Evolutionary conservation across 306 rosid species (phyloP), one percentile per base, ranked within the genome.

Genomic region (Trifolium subterraneum): DNA sequence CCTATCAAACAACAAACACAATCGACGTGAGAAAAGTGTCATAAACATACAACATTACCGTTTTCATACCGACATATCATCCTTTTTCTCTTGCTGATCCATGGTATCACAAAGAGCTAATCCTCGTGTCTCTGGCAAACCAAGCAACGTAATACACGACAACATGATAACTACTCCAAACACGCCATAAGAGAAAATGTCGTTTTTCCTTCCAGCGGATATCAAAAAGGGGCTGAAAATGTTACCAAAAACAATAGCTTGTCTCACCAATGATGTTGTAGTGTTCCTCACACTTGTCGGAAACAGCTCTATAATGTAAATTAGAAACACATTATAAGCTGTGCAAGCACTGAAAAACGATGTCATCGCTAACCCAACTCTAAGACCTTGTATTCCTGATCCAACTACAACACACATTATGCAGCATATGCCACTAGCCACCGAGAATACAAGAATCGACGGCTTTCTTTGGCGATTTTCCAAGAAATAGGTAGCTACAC

Each of bases 261-360:
- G 90, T 71, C 90, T 69, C 31, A 77, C 72, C 48, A 86, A 39
- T 0, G 87, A 67, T 1, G 84, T 66, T 2, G 83, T 55, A n/a
- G 83, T 81, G 79, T 84, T 86, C 65, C 88, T 86, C 71, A 86
- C 86, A 47, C 86, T 20, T 6, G 87, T 83, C 0, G 87, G 90
- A 61, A 86, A 86, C 42, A 86, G 0, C 76, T 86, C 90, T 9
- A 83, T 22, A 3, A 71, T 73, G 62, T 47, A 86, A 54, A 86
- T 75, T 0, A 84, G 66, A 29, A 83, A 25, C 56, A 86, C 62
- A 44, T 81, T 74, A 25, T 38, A 74, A 6, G 87, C 79, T 3
- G 79, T 67, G 0, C 72, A 15, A 8, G 79, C 64, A 20, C 85
- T 18, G 4, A 86, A 86, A 59, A 80, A 83, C 29, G 87, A 80